Evolutionary conservation across 2,329 filamentous ascomycete species (phyloP).

Genomic region (Coleophoma eucalyptorum): DNA sequence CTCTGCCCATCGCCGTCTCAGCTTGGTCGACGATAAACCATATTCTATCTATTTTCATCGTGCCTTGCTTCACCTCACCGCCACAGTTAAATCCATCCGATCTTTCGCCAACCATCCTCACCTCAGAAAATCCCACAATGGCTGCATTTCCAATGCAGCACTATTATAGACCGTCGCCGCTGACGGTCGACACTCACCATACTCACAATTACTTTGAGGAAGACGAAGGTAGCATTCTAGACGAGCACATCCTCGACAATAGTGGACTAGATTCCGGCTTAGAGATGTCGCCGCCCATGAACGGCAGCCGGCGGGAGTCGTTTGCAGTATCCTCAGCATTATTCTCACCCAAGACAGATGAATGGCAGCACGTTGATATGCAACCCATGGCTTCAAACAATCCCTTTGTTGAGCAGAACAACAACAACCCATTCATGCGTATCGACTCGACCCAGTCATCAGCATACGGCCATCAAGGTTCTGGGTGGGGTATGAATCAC

Average conservation of each 20-base stretch:
- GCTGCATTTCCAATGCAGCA: constrained; percentile 26
- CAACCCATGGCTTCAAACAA: constrained; percentile 61
- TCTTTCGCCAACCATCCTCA: constrained; percentile 13
- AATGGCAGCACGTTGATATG: constrained; percentile 63
- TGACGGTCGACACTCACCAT: constrained; percentile 27
- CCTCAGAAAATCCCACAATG: constrained; percentile 19
- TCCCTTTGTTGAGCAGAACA: constrained; percentile 51
- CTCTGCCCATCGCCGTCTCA: not conserved
- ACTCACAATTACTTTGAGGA: constrained; percentile 55
- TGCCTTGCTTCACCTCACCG: constrained; percentile 21
- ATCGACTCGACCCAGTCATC: constrained; percentile 48
- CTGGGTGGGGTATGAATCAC: constrained; percentile 31
- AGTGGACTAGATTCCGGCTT: constrained; percentile 56
- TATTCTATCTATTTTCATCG: constrained; percentile 13
- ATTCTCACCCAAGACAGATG: constrained; percentile 62
- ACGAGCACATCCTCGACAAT: constrained; percentile 58
- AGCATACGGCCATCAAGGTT: constrained; percentile 22
- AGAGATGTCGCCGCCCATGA: constrained; percentile 61
- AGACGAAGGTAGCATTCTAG: constrained; percentile 55
- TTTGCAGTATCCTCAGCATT: constrained; percentile 55
- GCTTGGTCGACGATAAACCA: constrained; percentile 9
- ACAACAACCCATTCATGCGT: constrained; percentile 65
- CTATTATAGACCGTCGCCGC: constrained; percentile 25
- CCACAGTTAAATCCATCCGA: constrained; percentile 11
- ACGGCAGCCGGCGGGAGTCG: constrained; percentile 59